Evolutionary conservation across 306 rosid genomes (phyloP).

Genomic region (Vicia faba): DNA sequence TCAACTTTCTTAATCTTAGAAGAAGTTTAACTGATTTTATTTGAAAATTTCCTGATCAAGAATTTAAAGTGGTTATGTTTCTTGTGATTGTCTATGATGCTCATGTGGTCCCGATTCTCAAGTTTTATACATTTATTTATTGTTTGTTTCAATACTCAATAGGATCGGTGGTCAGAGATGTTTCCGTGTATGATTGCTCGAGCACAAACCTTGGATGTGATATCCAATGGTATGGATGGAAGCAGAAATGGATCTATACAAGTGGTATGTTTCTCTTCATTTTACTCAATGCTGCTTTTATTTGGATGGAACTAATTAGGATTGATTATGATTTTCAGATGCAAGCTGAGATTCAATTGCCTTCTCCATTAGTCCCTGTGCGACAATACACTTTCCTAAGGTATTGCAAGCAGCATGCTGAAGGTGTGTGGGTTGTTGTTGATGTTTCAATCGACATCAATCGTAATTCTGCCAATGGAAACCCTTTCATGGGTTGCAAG

Average conservation of each 20-base stretch:
- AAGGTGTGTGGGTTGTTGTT: slow-evolving; percentile 84
- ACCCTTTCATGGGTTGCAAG: slow-evolving; percentile 47
- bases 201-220: slow-evolving; percentile 54
- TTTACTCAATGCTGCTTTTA: neutral
- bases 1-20: slow-evolving; percentile 21
- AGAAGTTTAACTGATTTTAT: slow-evolving; percentile 1
- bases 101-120: slow-evolving; percentile 6
- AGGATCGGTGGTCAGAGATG: slow-evolving; percentile 86
- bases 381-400: slow-evolving; percentile 73
- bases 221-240: slow-evolving; percentile 61
- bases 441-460: slow-evolving; percentile 67
- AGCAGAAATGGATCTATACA: slow-evolving; percentile 66
- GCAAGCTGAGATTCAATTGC: slow-evolving; percentile 79
- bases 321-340: slow-evolving; percentile 49
- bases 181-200: slow-evolving; percentile 69
- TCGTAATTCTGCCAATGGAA: slow-evolving; percentile 40
- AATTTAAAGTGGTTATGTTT: no score
- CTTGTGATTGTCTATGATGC: neutral
- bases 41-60: no score
- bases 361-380: slow-evolving; percentile 77
- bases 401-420: slow-evolving; percentile 74
- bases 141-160: slow-evolving; percentile 12
- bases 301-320: slow-evolving; percentile 15
- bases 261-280: slow-evolving; percentile 54
- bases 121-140: slow-evolving; percentile 19